phyloP scores from a whole-genome alignment of 176 grass and related monocot species.

The Melocanna baccifera region DNA sequence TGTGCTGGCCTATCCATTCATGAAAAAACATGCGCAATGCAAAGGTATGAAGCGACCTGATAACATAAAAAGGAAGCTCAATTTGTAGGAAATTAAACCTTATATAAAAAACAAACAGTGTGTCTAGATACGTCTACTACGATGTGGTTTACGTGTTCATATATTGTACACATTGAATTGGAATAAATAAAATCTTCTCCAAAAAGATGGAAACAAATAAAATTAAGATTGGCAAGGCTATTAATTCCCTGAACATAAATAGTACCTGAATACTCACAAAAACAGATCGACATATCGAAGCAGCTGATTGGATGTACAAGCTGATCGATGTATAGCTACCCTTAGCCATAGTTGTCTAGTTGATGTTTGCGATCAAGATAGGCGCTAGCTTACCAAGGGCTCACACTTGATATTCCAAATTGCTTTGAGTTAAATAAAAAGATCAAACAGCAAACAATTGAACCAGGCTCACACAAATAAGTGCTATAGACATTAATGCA shows the following conservation, averaged over 20 bases:
- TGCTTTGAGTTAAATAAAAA: not conserved
- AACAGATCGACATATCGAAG: not conserved
- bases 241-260: not conserved
- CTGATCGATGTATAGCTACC: not conserved
- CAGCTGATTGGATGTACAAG: not conserved
- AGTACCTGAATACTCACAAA: not conserved
- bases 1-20: no score
- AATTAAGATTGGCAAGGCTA: not conserved
- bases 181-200: no score
- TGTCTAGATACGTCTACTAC: no score
- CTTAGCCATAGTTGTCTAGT: not conserved
- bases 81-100: not conserved
- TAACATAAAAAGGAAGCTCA: not conserved
- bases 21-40: not conserved
- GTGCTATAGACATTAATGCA: constrained; percentile 12
- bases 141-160: no score
- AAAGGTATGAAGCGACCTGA: not conserved
- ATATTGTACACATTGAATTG: no score
- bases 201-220: not conserved
- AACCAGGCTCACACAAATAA: not conserved
- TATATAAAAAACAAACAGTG: not conserved
- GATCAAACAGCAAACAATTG: not conserved
- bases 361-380: not conserved
- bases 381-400: not conserved
- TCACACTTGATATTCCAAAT: not conserved